phyloP scores from a whole-genome alignment of 1,284 basidiomycete species.

The Blastosporella zonata region DNA sequence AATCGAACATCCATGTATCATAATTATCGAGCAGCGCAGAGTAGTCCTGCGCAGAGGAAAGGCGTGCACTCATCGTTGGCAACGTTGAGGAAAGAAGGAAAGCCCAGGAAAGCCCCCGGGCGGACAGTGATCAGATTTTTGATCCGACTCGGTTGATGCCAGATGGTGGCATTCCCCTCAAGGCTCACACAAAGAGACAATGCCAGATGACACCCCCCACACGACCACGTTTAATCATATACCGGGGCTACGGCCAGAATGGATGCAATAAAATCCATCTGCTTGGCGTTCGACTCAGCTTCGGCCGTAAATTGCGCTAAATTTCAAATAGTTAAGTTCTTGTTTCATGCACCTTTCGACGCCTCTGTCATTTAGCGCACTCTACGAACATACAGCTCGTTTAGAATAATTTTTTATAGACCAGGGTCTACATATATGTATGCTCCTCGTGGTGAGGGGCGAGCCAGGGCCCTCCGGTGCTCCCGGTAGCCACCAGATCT shows the following conservation, averaged over 20 bases:
- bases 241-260: too few species aligned
- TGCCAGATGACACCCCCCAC: neutral
- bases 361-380: too few species aligned
- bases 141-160: neutral
- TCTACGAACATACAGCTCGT: too few species aligned
- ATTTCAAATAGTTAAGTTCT: too few species aligned
- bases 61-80: constrained; percentile 33
- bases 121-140: neutral
- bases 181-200: too few species aligned
- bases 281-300: too few species aligned
- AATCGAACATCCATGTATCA: constrained; percentile 95
- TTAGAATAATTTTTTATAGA: neutral
- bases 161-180: too few species aligned
- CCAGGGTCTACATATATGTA: neutral
- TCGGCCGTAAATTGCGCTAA: too few species aligned
- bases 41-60: constrained; percentile 52
- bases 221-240: neutral
- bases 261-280: too few species aligned
- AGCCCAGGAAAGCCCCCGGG: too few species aligned
- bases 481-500: neutral
- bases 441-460: neutral
- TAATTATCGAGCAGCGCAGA: constrained; percentile 66
- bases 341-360: too few species aligned
- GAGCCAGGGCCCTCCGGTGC: neutral
- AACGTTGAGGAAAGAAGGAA: neutral